Evolutionary conservation across 805 yeast species (phyloP).

Genomic region (Suhomyces emberorum): DNA sequence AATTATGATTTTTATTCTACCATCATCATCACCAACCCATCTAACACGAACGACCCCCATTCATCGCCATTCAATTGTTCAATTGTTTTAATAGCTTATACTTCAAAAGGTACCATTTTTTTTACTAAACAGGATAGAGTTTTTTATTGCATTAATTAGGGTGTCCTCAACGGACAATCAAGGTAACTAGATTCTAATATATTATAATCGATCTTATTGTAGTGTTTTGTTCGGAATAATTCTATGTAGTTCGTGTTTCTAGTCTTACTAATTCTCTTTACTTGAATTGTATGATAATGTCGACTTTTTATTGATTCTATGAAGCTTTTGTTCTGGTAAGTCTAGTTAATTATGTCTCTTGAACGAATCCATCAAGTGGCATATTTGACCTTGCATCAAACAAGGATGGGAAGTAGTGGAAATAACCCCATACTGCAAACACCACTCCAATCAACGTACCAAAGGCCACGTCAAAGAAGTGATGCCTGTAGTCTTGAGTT

Average conservation of each 20-base stretch:
- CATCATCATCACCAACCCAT: constrained; percentile 2
- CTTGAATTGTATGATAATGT: background rate
- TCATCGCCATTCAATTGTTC: constrained; percentile 8
- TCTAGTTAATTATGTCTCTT: no score
- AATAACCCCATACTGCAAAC: constrained; percentile 25
- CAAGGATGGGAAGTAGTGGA: constrained; percentile 24
- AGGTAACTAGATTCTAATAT: constrained; percentile 13
- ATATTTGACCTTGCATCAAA: constrained; percentile 5
- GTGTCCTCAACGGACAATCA: constrained; percentile 52
- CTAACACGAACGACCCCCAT: constrained; percentile 2
- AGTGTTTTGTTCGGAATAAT: no score
- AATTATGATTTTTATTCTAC: constrained; percentile 11
- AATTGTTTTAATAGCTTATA: constrained; percentile 7
- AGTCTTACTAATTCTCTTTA: no score
- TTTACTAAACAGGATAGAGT: constrained; percentile 30
- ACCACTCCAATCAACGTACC: constrained; percentile 32
- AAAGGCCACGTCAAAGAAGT: constrained; percentile 31
- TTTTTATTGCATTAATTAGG: constrained; percentile 43
- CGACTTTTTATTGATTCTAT: no score
- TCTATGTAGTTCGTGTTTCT: no score
- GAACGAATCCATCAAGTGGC: constrained; percentile 11
- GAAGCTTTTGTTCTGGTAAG: background rate
- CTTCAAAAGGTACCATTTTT: constrained; percentile 13
- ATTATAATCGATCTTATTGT: no score
- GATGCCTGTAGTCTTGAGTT: constrained; percentile 28